Percentiles rank a stretch among this genome's conserved stretches.
phyloP scores from a whole-genome alignment of 495 filamentous ascomycete genomes.

The Trichoderma erinaceum region DNA sequence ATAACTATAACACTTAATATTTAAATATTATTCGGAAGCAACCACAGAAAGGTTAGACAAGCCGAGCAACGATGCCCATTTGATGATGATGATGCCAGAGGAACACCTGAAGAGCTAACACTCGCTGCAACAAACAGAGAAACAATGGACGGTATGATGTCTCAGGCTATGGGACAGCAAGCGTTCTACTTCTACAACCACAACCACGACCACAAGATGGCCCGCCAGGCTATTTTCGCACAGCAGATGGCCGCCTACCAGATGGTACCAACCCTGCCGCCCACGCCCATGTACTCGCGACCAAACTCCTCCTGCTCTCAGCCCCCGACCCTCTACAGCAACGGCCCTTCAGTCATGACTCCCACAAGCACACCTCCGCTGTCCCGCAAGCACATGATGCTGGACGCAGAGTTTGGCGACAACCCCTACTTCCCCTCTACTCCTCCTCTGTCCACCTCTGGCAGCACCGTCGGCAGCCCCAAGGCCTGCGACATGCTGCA shows the following conservation, averaged over 20 bases:
- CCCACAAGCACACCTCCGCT: slow-evolving; percentile 75
- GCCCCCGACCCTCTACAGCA: slow-evolving; percentile 53
- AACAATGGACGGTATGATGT: slow-evolving; percentile 42
- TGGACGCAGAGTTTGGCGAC: slow-evolving; percentile 71
- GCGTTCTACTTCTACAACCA: slow-evolving; percentile 90
- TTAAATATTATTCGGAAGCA: slow-evolving; percentile 21
- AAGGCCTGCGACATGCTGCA: slow-evolving; percentile 70
- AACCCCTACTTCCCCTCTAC: slow-evolving; percentile 76
- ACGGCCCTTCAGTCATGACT: slow-evolving; percentile 55
- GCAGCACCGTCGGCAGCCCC: slow-evolving; percentile 80
- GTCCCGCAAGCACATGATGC: slow-evolving; percentile 66
- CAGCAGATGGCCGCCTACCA: slow-evolving; percentile 47
- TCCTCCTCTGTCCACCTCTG: slow-evolving; percentile 78
- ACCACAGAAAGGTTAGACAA: slow-evolving; percentile 32
- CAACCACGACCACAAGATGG: slow-evolving; percentile 64
- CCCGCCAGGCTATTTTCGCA: slow-evolving; percentile 49
- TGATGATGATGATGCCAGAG: not conserved
- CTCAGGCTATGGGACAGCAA: slow-evolving; percentile 63
- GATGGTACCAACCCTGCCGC: slow-evolving; percentile 49
- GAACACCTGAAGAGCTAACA: slow-evolving; percentile 1
- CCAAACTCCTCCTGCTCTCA: slow-evolving; percentile 58
- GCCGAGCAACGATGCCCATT: slow-evolving; percentile 19
- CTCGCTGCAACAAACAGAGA: slow-evolving; percentile 18
- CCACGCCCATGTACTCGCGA: slow-evolving; percentile 69
- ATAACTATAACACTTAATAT: slow-evolving; percentile 18